These are phyloP conservation scores for Quercus aquifolioides DNA, from an alignment of 306 rosid species.

Conservation along the genomic window DNA sequence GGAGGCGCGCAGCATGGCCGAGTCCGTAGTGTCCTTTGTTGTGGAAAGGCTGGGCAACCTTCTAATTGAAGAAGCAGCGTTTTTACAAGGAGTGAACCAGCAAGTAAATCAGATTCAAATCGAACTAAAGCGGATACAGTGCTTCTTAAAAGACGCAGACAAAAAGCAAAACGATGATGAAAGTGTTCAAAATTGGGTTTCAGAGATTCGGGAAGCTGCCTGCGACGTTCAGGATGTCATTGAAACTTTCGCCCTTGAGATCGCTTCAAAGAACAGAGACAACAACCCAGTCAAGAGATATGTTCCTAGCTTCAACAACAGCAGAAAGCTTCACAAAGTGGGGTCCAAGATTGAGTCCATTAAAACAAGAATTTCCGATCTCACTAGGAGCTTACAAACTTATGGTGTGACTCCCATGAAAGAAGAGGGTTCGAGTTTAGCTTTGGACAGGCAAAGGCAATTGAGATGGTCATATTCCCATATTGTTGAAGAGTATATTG, in stretches of 20 bases:
- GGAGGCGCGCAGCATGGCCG: constrained; percentile 24
- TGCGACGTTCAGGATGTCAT: constrained; percentile 45
- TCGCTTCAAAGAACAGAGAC: neutral
- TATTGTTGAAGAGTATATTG: too few relatives aligned
- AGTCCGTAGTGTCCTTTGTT: constrained; percentile 37
- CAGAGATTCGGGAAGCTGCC: constrained; percentile 40
- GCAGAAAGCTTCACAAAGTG: too few relatives aligned
- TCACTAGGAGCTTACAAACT: too few relatives aligned
- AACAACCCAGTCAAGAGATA: constrained; percentile 9
- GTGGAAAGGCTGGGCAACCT: constrained; percentile 32
- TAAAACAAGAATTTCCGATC: too few relatives aligned
- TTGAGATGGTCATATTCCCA: too few relatives aligned
- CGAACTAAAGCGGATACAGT: constrained; percentile 41
- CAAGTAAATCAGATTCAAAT: constrained; percentile 21
- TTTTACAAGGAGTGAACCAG: constrained; percentile 28
- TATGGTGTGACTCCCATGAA: too few relatives aligned
- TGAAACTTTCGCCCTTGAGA: constrained; percentile 35
- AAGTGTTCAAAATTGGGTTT: constrained; percentile 31
- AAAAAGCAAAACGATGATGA: constrained; percentile 30
- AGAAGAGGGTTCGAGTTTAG: too few relatives aligned
- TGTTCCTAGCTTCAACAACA: too few relatives aligned
- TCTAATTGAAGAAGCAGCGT: constrained; percentile 25
- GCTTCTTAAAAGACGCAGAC: constrained; percentile 49
- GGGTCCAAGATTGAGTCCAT: too few relatives aligned
- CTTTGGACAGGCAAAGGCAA: too few relatives aligned